Evolutionary conservation across 2,329 filamentous ascomycete genomes (phyloP).

Genomic region (Xylariales sp.): DNA sequence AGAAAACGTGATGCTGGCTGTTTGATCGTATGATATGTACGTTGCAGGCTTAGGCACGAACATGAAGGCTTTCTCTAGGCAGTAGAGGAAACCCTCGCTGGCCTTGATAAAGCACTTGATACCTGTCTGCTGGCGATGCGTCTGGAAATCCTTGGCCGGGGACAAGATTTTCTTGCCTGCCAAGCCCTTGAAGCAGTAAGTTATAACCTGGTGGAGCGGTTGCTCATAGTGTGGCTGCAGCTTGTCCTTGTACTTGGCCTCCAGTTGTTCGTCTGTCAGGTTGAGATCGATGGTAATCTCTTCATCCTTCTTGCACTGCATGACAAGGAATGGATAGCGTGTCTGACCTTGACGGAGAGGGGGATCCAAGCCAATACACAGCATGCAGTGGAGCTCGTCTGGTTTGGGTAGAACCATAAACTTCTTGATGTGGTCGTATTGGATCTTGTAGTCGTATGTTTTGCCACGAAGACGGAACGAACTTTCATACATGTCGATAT

Average conservation of each 20-base stretch:
- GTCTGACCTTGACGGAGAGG: constrained; percentile 96
- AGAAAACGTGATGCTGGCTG: constrained; percentile 88
- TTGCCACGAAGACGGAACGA: constrained; percentile 97
- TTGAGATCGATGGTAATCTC: constrained; percentile 96
- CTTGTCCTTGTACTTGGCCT: constrained; percentile 84
- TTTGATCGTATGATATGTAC: constrained; percentile 93
- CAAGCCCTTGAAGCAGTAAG: constrained; percentile 90
- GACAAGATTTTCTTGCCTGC: constrained; percentile 93
- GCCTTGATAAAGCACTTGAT: constrained; percentile 99
- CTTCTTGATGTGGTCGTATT: constrained; percentile 96
- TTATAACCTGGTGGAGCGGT: constrained; percentile 87
- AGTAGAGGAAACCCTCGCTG: constrained; percentile 95
- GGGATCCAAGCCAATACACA: constrained; percentile 90
- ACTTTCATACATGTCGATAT: constrained; percentile 98
- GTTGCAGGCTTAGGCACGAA: constrained; percentile 98
- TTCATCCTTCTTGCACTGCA: constrained; percentile 98
- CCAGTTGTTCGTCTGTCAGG: constrained; percentile 84
- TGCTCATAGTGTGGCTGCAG: constrained; percentile 87
- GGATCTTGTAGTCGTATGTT: constrained; percentile 99
- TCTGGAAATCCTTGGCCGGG: constrained; percentile 90
- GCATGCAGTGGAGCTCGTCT: constrained; percentile 94
- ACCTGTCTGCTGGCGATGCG: constrained; percentile 87
- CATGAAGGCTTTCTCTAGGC: constrained; percentile 96
- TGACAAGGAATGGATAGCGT: constrained; percentile 95
- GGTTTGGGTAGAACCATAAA: constrained; percentile 98